phyloP scores from a whole-genome alignment of 1,284 basidiomycete genomes.

The Fereydounia khargensis region DNA sequence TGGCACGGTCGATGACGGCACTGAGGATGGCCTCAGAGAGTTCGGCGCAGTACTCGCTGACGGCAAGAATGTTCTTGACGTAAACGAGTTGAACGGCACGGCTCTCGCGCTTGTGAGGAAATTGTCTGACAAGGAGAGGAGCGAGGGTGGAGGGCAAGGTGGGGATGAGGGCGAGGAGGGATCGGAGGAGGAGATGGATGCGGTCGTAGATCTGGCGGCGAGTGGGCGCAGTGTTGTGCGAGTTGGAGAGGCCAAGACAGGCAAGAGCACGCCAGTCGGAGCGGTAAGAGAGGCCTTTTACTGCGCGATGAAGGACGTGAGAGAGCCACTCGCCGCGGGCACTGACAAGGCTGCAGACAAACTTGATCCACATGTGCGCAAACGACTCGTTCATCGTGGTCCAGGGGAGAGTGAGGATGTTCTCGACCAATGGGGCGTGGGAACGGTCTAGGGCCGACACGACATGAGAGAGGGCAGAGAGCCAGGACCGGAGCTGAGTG shows the following conservation, averaged over 20 bases:
- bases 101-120: conserved; percentile 89
- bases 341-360: conserved; percentile 86
- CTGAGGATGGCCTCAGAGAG: conserved; percentile 79
- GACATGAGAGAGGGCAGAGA: conserved; percentile 62
- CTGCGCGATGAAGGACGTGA: conserved; percentile 74
- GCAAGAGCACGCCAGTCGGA: background rate
- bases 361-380: conserved; percentile 62
- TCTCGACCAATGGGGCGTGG: conserved; percentile 81
- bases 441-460: conserved; percentile 70
- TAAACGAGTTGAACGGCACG: conserved; percentile 81
- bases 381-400: conserved; percentile 72
- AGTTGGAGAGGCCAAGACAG: background rate
- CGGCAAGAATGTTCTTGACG: conserved; percentile 80
- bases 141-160: conserved; percentile 63
- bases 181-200: conserved; percentile 77
- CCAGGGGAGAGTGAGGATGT: conserved; percentile 87
- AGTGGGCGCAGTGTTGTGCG: conserved; percentile 60
- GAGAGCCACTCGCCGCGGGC: conserved; percentile 90
- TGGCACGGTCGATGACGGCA: conserved; percentile 82
- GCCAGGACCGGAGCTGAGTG: conserved; percentile 54
- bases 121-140: conserved; percentile 76
- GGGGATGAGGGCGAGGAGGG: conserved; percentile 79
- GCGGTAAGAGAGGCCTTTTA: conserved; percentile 68
- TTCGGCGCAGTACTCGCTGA: conserved; percentile 87
- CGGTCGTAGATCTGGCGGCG: conserved; percentile 81